Evolutionary conservation across 2,329 filamentous ascomycete species (phyloP).

Genomic region (Hysterium pulicare): DNA sequence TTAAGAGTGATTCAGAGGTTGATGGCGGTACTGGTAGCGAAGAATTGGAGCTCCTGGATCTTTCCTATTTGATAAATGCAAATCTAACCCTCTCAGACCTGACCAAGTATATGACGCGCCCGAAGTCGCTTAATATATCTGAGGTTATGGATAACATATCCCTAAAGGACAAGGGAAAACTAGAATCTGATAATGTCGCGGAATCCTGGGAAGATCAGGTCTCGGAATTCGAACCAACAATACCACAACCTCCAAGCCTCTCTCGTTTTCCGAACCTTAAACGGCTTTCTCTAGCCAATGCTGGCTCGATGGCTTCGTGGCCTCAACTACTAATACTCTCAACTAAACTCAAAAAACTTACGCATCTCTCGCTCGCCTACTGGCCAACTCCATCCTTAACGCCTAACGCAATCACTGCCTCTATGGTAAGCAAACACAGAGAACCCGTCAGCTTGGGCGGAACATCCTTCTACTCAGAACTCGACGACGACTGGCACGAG

Average conservation of each 20-base stretch:
- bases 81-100: slow-evolving; percentile 50
- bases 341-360: slow-evolving; percentile 53
- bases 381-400: slow-evolving; percentile 60
- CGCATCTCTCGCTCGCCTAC: slow-evolving; percentile 60
- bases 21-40: slow-evolving; percentile 39
- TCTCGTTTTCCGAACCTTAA: slow-evolving; percentile 52
- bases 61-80: slow-evolving; percentile 49
- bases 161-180: slow-evolving; percentile 12
- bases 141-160: slow-evolving; percentile 13
- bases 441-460: slow-evolving; percentile 48
- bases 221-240: slow-evolving; percentile 17
- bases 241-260: slow-evolving; percentile 20
- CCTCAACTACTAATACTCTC: slow-evolving; percentile 52
- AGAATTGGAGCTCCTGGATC: slow-evolving; percentile 50
- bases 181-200: slow-evolving; percentile 20
- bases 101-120: slow-evolving; percentile 39
- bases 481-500: slow-evolving; percentile 56
- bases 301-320: slow-evolving; percentile 51
- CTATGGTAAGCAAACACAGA: slow-evolving; percentile 41
- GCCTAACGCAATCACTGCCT: slow-evolving; percentile 49
- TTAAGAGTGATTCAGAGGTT: slow-evolving; percentile 37
- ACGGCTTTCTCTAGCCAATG: slow-evolving; percentile 57
- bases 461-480: slow-evolving; percentile 50
- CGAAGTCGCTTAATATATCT: slow-evolving; percentile 8
- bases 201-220: slow-evolving; percentile 49